These are phyloP conservation scores for Lablab purpureus DNA, from an alignment of 306 rosid species.

Conservation along the genomic window DNA sequence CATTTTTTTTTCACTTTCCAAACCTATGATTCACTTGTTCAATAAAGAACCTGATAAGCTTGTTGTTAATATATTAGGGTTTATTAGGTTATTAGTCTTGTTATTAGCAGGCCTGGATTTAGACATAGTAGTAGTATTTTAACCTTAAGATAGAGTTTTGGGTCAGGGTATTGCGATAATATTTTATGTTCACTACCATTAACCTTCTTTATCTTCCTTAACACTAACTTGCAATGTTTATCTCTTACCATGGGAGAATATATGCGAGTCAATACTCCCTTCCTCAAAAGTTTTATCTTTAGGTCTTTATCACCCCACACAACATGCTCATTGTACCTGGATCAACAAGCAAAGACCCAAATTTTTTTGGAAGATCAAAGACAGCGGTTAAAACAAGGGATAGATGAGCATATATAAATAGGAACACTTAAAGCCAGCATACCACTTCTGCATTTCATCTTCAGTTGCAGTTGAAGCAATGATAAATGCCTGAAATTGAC, in stretches of 20 bases:
- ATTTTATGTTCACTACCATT: not conserved
- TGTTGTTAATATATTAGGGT: not conserved
- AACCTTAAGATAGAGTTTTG: not conserved
- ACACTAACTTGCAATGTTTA: not conserved
- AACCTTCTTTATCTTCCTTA: not conserved
- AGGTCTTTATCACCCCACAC: conserved; percentile 96
- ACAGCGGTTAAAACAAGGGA: conserved; percentile 12
- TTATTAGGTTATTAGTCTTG: not conserved
- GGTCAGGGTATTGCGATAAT: conserved; percentile 7
- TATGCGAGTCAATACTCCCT: conserved; percentile 92
- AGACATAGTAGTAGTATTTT: not conserved
- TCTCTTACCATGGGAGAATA: conserved; percentile 81
- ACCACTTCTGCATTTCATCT: conserved; percentile 92
- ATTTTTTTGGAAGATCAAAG: conserved; percentile 16
- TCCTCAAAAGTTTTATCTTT: conserved; percentile 80
- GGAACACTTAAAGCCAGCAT: conserved; percentile 37
- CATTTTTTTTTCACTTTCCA: conserved; percentile 4
- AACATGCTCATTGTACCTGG: conserved; percentile 87
- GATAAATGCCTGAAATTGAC: conserved; percentile 85
- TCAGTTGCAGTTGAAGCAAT: conserved; percentile 94
- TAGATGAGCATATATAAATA: conserved; percentile 10
- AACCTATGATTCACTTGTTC: not conserved
- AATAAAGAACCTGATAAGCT: conserved; percentile 29
- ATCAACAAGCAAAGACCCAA: conserved; percentile 41
- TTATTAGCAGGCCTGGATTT: not conserved